Percentiles rank a stretch among this genome's conserved stretches.
These are phyloP conservation scores for Leccinum rimulosum DNA, from an alignment of 768 basidiomycete genomes.

Conservation along the genomic window DNA sequence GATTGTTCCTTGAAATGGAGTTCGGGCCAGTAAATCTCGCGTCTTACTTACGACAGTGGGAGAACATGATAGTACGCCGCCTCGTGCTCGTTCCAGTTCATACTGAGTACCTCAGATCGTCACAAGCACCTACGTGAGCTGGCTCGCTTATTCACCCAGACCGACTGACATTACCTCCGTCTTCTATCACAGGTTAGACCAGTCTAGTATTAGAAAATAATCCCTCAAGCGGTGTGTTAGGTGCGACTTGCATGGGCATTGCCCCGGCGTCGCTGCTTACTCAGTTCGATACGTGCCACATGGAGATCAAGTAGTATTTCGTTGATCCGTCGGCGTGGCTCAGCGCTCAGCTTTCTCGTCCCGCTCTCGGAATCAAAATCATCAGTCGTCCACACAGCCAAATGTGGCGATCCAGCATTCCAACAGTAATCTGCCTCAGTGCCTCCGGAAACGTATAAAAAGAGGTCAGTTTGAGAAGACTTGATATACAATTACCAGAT, in stretches of 20 bases:
- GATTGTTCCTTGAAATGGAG: no score
- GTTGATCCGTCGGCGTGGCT: not conserved
- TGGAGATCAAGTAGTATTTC: not conserved
- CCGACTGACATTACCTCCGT: not conserved
- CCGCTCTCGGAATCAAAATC: not conserved
- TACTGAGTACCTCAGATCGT: no score
- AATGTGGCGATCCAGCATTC: not conserved
- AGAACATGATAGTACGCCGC: no score
- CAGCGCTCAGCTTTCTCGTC: not conserved
- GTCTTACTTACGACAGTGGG: no score
- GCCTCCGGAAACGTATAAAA: conserved; percentile 20
- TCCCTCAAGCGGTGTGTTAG: not conserved
- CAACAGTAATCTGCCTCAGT: not conserved
- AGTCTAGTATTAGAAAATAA: no score
- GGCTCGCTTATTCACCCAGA: not conserved
- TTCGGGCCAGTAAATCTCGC: no score
- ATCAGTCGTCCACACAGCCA: not conserved
- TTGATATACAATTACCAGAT: not conserved
- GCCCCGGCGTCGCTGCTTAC: not conserved
- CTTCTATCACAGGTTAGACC: not conserved
- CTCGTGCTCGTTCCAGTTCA: no score
- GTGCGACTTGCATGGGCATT: not conserved
- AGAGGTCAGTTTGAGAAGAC: conserved; percentile 6
- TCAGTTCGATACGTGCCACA: conserved; percentile 7
- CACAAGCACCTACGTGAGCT: not conserved